Evolutionary conservation across 345 rosid species (phyloP).

Genomic region (Lumnitzera racemosa): DNA sequence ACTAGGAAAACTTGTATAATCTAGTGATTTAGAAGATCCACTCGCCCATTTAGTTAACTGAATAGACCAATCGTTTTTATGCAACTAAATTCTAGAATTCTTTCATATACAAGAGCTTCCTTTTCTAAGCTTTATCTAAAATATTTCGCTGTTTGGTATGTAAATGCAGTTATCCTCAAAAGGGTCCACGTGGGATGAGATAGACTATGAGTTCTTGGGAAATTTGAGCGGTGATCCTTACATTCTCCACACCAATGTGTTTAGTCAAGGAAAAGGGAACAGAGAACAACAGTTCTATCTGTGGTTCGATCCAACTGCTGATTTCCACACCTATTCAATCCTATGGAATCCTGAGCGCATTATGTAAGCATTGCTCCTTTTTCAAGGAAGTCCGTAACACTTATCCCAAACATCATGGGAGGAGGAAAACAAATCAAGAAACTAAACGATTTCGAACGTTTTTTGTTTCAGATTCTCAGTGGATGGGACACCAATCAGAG

Average conservation of each 20-base stretch:
- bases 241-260: constrained; percentile 56
- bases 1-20: too few species aligned
- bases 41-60: too few species aligned
- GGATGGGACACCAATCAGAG: constrained; percentile 52
- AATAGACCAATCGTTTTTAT: too few species aligned
- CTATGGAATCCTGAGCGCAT: constrained; percentile 55
- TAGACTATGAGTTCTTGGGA: constrained; percentile 59
- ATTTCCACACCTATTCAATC: constrained; percentile 54
- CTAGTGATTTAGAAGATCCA: too few species aligned
- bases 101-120: neutral
- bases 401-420: too few species aligned
- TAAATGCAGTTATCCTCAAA: constrained; percentile 39
- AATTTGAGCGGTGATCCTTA: constrained; percentile 60
- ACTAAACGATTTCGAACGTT: too few species aligned
- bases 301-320: constrained; percentile 56
- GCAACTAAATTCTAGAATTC: neutral
- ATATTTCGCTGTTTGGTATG: neutral
- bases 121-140: too few species aligned
- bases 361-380: constrained; percentile 12
- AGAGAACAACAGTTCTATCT: constrained; percentile 60
- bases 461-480: constrained; percentile 29
- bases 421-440: too few species aligned
- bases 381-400: too few species aligned
- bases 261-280: constrained; percentile 51
- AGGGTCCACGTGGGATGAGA: constrained; percentile 68